Evolutionary conservation across 192 early-diverging fungal genomes (phyloP).

Genomic region (Rhizophagus clarus): DNA sequence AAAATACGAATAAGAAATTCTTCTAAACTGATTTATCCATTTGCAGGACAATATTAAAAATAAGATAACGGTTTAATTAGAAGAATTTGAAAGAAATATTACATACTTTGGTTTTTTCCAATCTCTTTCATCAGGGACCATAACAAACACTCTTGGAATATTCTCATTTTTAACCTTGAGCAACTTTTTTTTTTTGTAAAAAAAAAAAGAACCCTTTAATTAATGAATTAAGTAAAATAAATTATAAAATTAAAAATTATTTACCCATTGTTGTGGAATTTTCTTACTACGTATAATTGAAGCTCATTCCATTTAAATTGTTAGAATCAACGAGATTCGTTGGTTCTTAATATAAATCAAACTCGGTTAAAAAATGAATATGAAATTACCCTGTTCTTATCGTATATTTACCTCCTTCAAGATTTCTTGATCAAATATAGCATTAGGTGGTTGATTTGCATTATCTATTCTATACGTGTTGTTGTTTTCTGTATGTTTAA

Average conservation of each 20-base stretch:
- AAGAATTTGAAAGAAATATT: neutral
- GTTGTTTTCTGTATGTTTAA: too few species aligned
- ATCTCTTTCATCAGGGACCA: too few species aligned
- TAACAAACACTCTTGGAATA: too few species aligned
- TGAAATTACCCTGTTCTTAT: neutral
- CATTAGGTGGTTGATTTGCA: too few species aligned
- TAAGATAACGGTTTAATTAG: neutral
- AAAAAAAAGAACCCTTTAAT: too few species aligned
- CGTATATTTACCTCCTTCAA: too few species aligned
- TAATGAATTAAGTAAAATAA: neutral
- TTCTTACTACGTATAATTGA: neutral
- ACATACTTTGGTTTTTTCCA: too few species aligned
- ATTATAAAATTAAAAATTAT: too few species aligned
- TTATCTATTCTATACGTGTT: too few species aligned
- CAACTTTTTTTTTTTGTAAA: too few species aligned
- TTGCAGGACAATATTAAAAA: conserved; percentile 15
- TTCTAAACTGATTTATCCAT: conserved; percentile 11
- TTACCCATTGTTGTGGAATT: too few species aligned
- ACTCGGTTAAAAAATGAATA: neutral
- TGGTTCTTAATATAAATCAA: neutral
- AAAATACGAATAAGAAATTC: neutral
- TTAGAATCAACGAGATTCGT: neutral
- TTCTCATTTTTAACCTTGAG: neutral
- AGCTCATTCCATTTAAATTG: neutral
- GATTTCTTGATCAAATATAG: too few species aligned